Conservation (phyloP, 208 protist genomes). For the Zelonia costaricensis region DNA sequence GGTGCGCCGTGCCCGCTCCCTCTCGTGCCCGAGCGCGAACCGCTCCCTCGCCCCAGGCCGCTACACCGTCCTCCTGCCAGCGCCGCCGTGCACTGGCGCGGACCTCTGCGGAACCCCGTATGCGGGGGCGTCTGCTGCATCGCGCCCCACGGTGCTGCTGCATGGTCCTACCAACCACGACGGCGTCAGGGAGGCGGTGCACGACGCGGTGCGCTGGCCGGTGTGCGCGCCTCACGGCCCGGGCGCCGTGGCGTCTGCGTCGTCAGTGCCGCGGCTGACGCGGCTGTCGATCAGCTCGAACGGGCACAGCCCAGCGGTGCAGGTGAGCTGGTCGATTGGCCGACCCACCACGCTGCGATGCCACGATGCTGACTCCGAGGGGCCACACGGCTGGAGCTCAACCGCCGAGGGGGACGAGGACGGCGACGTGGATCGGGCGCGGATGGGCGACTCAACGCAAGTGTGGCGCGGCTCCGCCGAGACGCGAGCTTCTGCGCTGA, state of each 20-base stretch:
- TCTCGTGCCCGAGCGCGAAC: constrained; percentile 18
- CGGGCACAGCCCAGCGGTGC: constrained; percentile 18
- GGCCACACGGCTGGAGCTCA: constrained; percentile 1
- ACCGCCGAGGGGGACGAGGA: background rate
- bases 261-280: constrained; percentile 17
- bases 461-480: constrained; percentile 10
- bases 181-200: too few species aligned
- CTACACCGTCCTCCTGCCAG: constrained; percentile 10
- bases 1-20: constrained; percentile 6
- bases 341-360: constrained; percentile 20
- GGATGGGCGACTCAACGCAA: constrained; percentile 8
- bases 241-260: background rate
- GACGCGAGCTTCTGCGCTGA: background rate
- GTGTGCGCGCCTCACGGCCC: background rate
- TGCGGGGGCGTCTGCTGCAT: background rate
- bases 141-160: background rate
- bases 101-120: background rate
- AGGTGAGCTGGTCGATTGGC: constrained; percentile 16
- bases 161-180: too few species aligned
- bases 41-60: constrained; percentile 40
- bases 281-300: constrained; percentile 14
- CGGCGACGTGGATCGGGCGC: background rate
- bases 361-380: constrained; percentile 3
- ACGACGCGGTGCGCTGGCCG: background rate
- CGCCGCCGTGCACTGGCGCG: background rate